Evolutionary conservation across 768 basidiomycete species (phyloP).

Genomic region (Mycena leptocephala): DNA sequence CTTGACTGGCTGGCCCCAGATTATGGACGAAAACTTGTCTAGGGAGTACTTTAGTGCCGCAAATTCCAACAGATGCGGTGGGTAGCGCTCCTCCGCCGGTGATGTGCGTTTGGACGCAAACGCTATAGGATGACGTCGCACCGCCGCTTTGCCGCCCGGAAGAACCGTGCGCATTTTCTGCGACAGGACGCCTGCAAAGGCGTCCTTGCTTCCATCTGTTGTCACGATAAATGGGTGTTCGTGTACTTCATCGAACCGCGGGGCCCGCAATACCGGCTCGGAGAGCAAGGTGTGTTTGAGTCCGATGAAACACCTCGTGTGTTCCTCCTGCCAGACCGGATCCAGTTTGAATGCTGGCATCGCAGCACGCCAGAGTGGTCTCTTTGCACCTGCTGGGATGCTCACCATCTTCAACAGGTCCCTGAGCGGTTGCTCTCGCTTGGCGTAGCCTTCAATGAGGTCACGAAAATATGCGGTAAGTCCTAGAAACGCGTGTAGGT

Average conservation of each 20-base stretch:
- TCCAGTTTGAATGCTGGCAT: slow-evolving; percentile 39
- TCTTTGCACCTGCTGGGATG: slow-evolving; percentile 36
- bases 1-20: slow-evolving; percentile 43
- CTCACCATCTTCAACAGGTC: slow-evolving; percentile 44
- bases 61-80: slow-evolving; percentile 52
- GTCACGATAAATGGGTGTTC: slow-evolving; percentile 48
- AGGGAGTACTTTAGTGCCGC: slow-evolving; percentile 38
- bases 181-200: slow-evolving; percentile 46
- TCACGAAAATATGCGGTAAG: slow-evolving; percentile 53
- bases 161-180: slow-evolving; percentile 35
- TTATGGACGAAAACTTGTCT: slow-evolving; percentile 39
- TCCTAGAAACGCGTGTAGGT: slow-evolving; percentile 53
- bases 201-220: slow-evolving; percentile 46
- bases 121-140: slow-evolving; percentile 46
- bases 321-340: slow-evolving; percentile 33
- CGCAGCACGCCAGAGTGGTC: slow-evolving; percentile 43
- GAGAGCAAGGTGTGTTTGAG: slow-evolving; percentile 43
- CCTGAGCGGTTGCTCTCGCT: slow-evolving; percentile 47
- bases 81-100: slow-evolving; percentile 45
- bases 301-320: slow-evolving; percentile 40
- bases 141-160: slow-evolving; percentile 28
- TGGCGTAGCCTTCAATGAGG: slow-evolving; percentile 52
- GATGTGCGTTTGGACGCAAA: slow-evolving; percentile 56
- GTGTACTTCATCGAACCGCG: slow-evolving; percentile 42
- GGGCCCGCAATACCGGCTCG: slow-evolving; percentile 39